Evolutionary conservation across 352 stramenopile genomes (phyloP).

Genomic region (Halophytophthora polymorphica): DNA sequence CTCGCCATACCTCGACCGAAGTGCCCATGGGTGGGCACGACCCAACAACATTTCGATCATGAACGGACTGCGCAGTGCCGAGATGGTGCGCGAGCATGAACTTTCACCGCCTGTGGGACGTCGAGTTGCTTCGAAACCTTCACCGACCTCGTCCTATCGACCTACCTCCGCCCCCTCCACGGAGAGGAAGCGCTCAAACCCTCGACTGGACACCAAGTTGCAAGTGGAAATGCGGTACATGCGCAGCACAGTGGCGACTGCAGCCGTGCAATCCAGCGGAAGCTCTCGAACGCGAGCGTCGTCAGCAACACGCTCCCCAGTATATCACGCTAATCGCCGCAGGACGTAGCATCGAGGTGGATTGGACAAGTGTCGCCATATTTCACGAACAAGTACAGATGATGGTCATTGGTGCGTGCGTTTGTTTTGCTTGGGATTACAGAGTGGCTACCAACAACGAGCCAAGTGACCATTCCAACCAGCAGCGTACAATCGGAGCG

Average conservation of each 20-base stretch:
- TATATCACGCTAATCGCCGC: constrained; percentile 7
- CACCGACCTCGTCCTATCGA: constrained; percentile 7
- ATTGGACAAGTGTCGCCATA: constrained; percentile 13
- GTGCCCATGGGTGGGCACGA: constrained; percentile 8
- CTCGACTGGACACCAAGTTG: constrained; percentile 18
- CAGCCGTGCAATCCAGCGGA: constrained; percentile 8
- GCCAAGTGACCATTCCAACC: too few species aligned
- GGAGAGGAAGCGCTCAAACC: constrained; percentile 14
- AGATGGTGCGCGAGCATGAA: constrained; percentile 37
- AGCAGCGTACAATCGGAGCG: too few species aligned
- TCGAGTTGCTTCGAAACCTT: constrained; percentile 4
- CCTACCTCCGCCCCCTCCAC: constrained; percentile 17
- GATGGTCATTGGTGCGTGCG: too few species aligned
- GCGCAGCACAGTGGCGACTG: constrained; percentile 26
- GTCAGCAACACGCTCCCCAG: constrained; percentile 6
- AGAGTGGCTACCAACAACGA: too few species aligned
- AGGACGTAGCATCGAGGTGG: constrained; percentile 2
- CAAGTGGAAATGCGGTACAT: constrained; percentile 59
- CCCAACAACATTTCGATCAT: constrained; percentile 8
- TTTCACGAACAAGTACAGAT: constrained; percentile 5
- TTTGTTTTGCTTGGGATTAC: too few species aligned
- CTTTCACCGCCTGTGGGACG: constrained; percentile 5
- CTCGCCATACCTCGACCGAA: constrained; percentile 6
- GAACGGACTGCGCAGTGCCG: constrained; percentile 29
- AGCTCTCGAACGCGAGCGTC: constrained; percentile 2